phyloP scores from a whole-genome alignment of 345 rosid species.

The Salix caprea region DNA sequence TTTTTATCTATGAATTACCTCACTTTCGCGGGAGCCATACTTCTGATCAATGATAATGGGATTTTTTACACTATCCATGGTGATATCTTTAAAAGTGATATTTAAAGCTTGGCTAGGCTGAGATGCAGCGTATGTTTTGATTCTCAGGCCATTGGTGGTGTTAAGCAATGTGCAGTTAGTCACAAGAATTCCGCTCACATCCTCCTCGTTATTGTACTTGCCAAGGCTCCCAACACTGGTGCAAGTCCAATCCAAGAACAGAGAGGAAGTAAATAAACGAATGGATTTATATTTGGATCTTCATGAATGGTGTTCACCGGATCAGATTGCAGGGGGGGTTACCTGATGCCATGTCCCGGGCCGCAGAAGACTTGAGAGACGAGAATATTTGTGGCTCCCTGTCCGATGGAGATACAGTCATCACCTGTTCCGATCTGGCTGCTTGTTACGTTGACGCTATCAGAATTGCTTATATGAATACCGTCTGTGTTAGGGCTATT shows the following conservation, averaged over 20 bases:
- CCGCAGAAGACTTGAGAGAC: constrained; percentile 33
- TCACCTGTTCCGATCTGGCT: constrained; percentile 43
- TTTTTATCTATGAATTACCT: neutral
- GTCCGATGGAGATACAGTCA: constrained; percentile 43
- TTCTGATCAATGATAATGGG: constrained; percentile 42
- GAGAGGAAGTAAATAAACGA: too few species aligned
- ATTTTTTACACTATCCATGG: constrained; percentile 27
- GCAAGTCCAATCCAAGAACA: neutral
- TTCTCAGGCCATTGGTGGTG: constrained; percentile 37
- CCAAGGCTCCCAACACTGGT: constrained; percentile 48
- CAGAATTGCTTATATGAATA: constrained; percentile 68
- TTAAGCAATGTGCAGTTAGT: constrained; percentile 29
- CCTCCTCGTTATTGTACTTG: constrained; percentile 22
- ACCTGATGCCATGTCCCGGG: constrained; percentile 54
- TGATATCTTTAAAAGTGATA: constrained; percentile 35
- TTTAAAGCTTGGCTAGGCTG: constrained; percentile 18
- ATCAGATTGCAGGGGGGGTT: too few species aligned
- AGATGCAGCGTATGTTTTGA: constrained; percentile 29
- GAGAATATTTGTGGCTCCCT: constrained; percentile 22
- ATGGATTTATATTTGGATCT: too few species aligned
- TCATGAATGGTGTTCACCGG: too few species aligned
- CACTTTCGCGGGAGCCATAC: constrained; percentile 15
- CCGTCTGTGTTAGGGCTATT: constrained; percentile 94
- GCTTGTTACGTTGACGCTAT: constrained; percentile 17
- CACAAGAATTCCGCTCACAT: constrained; percentile 32